These are phyloP conservation scores for Apophysomyces sp. DNA, from an alignment of 371 early-diverging fungal genomes.

Conservation along the genomic window DNA sequence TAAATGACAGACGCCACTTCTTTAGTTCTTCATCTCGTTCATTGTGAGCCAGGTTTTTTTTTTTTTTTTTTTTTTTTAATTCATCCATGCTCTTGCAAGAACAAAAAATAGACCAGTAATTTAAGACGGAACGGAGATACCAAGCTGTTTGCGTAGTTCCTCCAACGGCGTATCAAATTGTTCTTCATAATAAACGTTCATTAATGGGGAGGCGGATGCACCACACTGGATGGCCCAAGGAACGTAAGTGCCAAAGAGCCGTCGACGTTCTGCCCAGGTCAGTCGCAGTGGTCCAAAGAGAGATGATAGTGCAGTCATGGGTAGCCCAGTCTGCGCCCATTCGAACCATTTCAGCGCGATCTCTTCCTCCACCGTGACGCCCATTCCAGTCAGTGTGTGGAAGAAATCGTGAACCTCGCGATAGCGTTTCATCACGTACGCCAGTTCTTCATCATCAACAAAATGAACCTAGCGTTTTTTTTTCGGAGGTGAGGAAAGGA, in stretches of 20 bases:
- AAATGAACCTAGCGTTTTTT: slow-evolving; percentile 62
- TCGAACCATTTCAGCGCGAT: slow-evolving; percentile 95
- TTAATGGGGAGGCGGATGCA: slow-evolving; percentile 64
- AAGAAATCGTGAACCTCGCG: slow-evolving; percentile 95
- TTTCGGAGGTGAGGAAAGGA: too few species aligned
- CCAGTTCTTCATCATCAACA: slow-evolving; percentile 87
- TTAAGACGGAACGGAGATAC: slow-evolving; percentile 47
- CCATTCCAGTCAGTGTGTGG: slow-evolving; percentile 85
- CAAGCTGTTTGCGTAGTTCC: slow-evolving; percentile 67
- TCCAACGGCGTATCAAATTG: slow-evolving; percentile 70
- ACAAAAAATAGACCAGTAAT: background rate
- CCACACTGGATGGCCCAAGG: slow-evolving; percentile 96
- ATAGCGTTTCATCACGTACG: slow-evolving; percentile 92
- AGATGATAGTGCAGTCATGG: slow-evolving; percentile 84
- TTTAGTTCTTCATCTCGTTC: too few species aligned
- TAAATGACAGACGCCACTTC: too few species aligned
- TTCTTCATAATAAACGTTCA: slow-evolving; percentile 90
- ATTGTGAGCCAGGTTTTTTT: too few species aligned
- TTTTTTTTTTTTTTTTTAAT: background rate
- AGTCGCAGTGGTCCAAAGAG: slow-evolving; percentile 81
- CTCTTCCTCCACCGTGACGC: slow-evolving; percentile 89
- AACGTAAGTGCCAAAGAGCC: slow-evolving; percentile 69
- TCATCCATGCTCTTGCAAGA: background rate
- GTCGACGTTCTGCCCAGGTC: slow-evolving; percentile 52
- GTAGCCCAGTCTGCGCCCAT: slow-evolving; percentile 86